These are phyloP conservation scores for Auricularia sp. DNA, from an alignment of 768 basidiomycete genomes.

Conservation along the genomic window DNA sequence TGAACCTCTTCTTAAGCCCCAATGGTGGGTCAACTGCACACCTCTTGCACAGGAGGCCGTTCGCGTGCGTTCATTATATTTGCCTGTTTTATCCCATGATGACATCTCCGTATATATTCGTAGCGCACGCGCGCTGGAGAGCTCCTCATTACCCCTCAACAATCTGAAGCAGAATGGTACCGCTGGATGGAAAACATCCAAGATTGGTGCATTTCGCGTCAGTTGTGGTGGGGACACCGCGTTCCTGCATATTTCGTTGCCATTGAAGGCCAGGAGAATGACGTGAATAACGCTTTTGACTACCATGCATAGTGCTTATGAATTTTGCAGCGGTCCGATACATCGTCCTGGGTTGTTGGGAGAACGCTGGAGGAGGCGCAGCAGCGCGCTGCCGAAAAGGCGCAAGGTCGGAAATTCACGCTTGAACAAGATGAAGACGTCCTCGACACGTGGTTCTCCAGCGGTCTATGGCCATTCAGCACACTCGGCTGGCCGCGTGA, in stretches of 20 bases:
- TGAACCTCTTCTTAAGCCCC: slow-evolving; percentile 89
- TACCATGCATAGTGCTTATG: background rate
- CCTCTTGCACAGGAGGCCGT: slow-evolving; percentile 84
- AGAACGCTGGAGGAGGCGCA: slow-evolving; percentile 68
- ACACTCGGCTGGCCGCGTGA: slow-evolving; percentile 97
- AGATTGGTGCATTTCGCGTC: slow-evolving; percentile 98
- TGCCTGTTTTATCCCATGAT: slow-evolving; percentile 1
- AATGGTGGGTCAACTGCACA: slow-evolving; percentile 98
- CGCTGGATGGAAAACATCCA: slow-evolving; percentile 91
- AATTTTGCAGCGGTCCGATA: slow-evolving; percentile 44
- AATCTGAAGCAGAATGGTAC: slow-evolving; percentile 90
- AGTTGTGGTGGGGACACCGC: slow-evolving; percentile 99
- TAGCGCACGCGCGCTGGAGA: slow-evolving; percentile 88
- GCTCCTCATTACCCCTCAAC: slow-evolving; percentile 68
- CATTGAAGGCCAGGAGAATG: slow-evolving; percentile 63
- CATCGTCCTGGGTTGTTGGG: slow-evolving; percentile 86
- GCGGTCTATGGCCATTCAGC: slow-evolving; percentile 93
- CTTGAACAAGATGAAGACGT: slow-evolving; percentile 95
- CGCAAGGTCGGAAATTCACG: slow-evolving; percentile 54
- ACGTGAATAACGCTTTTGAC: slow-evolving; percentile 26
- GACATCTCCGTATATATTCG: background rate
- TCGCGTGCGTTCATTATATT: slow-evolving; percentile 38
- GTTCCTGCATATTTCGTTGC: slow-evolving; percentile 89
- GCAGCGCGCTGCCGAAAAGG: slow-evolving; percentile 58
- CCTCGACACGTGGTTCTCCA: slow-evolving; percentile 98